Conservation (phyloP, 1,139 yeast species). For the Candida glucosophila region DNA sequence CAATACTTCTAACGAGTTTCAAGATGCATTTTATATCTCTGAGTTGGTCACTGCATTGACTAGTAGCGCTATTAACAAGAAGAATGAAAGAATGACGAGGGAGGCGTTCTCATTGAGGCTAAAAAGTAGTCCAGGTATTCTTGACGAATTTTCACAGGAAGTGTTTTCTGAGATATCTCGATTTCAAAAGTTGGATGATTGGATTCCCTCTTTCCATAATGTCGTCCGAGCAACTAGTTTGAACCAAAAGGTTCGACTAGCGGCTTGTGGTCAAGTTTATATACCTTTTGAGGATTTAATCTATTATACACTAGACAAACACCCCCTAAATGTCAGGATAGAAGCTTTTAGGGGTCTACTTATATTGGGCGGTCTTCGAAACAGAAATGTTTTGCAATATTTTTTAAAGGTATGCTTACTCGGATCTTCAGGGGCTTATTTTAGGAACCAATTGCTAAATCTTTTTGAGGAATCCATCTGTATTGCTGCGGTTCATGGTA, state of each 20-base stretch:
- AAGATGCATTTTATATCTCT: slow-evolving; percentile 64
- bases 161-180: slow-evolving; percentile 51
- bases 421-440: slow-evolving; percentile 41
- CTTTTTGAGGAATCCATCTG: slow-evolving; percentile 49
- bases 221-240: slow-evolving; percentile 51
- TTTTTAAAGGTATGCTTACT: slow-evolving; percentile 50
- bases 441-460: slow-evolving; percentile 43
- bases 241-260: slow-evolving; percentile 50
- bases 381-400: slow-evolving; percentile 50
- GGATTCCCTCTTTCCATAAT: slow-evolving; percentile 72
- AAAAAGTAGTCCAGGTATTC: not conserved
- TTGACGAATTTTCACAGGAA: slow-evolving; percentile 9
- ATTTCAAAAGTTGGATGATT: slow-evolving; percentile 71
- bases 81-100: no score
- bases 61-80: slow-evolving; percentile 22
- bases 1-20: slow-evolving; percentile 68
- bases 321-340: slow-evolving; percentile 48
- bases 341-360: slow-evolving; percentile 67
- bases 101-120: no score
- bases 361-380: slow-evolving; percentile 68
- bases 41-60: slow-evolving; percentile 52
- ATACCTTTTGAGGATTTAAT: slow-evolving; percentile 44
- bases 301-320: slow-evolving; percentile 42
- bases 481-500: slow-evolving; percentile 61
- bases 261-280: slow-evolving; percentile 46